A percentile compares a stretch with the other conserved stretches of the same genome.
phyloP scores from a whole-genome alignment of 768 basidiomycete genomes.

The Tylopilus felleus region DNA sequence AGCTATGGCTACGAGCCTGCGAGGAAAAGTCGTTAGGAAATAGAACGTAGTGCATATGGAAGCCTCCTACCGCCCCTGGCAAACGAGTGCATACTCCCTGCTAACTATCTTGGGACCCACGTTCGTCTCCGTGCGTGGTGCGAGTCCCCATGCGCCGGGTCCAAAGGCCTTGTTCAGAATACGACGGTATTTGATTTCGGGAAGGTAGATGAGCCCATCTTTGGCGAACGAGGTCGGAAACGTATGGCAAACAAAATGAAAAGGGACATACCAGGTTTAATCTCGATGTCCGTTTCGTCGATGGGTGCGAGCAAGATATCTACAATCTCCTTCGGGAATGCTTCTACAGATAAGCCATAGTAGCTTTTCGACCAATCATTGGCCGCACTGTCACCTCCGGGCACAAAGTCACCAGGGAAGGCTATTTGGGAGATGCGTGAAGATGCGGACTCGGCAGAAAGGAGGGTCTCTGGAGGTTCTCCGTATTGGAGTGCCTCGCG shows the following conservation, averaged over 20 bases:
- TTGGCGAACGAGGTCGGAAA: not conserved
- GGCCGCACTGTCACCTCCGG: conserved; percentile 16
- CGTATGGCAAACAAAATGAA: not conserved
- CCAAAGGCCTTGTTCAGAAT: conserved; percentile 92
- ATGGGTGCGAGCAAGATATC: conserved; percentile 73
- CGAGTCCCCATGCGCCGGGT: conserved; percentile 95
- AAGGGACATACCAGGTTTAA: conserved; percentile 75
- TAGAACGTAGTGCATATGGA: not conserved
- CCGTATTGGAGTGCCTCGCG: conserved; percentile 14
- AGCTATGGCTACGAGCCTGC: conserved; percentile 83
- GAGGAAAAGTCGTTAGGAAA: not conserved
- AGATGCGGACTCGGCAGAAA: conserved; percentile 12
- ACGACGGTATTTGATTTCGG: conserved; percentile 95
- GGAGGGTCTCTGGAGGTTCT: conserved; percentile 12
- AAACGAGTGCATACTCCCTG: conserved; percentile 92
- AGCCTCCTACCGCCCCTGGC: conserved; percentile 71
- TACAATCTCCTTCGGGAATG: conserved; percentile 74
- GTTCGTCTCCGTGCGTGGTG: conserved; percentile 88
- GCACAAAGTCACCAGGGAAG: conserved; percentile 28
- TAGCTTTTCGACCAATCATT: conserved; percentile 92
- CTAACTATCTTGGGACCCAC: conserved; percentile 86
- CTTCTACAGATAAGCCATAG: conserved; percentile 69
- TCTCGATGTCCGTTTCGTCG: conserved; percentile 78
- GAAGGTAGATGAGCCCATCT: conserved; percentile 94
- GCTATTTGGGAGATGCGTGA: conserved; percentile 14